Evolutionary conservation across 441 rosid genomes (phyloP).

Genomic region (Arabidopsis hybrid): DNA sequence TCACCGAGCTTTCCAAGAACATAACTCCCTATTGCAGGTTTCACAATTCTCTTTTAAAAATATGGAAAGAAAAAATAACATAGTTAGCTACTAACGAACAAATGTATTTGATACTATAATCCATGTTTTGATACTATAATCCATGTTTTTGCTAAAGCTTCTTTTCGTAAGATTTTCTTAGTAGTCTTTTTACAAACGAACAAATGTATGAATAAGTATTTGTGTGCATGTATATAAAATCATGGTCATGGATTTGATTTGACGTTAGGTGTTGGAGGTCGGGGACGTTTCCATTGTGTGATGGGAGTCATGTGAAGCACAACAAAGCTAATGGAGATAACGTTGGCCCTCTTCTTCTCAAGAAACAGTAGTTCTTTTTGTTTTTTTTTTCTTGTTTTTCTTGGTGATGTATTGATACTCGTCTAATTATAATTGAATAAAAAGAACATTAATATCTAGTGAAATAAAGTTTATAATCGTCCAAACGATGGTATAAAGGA

Average conservation of each 20-base stretch:
- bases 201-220: neutral
- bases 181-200: neutral
- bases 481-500: too few relatives aligned
- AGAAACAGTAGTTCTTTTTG: slow-evolving; percentile 54
- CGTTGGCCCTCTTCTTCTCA: slow-evolving; percentile 90
- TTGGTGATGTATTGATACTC: neutral
- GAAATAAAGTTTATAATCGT: neutral
- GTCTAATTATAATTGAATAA: neutral
- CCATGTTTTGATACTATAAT: slow-evolving; percentile 11
- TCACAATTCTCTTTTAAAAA: neutral
- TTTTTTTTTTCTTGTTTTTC: neutral
- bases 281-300: slow-evolving; percentile 86
- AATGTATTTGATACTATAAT: too few relatives aligned
- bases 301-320: slow-evolving; percentile 92
- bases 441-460: neutral
- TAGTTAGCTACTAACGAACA: neutral
- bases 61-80: too few relatives aligned
- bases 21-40: slow-evolving; percentile 93
- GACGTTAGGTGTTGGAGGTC: slow-evolving; percentile 88
- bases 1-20: slow-evolving; percentile 79
- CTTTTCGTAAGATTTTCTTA: neutral
- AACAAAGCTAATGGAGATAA: slow-evolving; percentile 94
- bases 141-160: neutral
- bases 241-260: neutral
- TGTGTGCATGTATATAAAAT: neutral